A percentile compares a stretch with the other conserved stretches of the same genome.
These are phyloP conservation scores for Aspergillus glaucus DNA, from an alignment of 2,329 filamentous ascomycete genomes.

Conservation along the genomic window DNA sequence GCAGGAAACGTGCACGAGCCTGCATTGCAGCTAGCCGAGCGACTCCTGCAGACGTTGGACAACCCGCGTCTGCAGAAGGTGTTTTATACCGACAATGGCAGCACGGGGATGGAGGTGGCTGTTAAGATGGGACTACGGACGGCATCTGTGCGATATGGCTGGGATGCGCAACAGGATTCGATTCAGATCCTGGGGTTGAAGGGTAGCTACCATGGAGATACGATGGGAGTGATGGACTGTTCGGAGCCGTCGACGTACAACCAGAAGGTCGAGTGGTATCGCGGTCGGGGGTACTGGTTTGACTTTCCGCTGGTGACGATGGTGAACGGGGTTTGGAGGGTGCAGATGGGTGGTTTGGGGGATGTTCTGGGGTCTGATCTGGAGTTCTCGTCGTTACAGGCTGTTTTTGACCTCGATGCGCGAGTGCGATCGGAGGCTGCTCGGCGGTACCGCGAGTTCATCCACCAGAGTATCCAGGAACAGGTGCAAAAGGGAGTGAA, in stretches of 20 bases:
- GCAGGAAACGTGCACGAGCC: constrained; percentile 73
- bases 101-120: constrained; percentile 76
- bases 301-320: constrained; percentile 69
- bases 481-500: constrained; percentile 53
- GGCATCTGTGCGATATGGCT: constrained; percentile 59
- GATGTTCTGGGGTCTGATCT: constrained; percentile 37
- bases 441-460: constrained; percentile 54
- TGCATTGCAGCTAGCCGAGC: constrained; percentile 62
- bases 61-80: constrained; percentile 64
- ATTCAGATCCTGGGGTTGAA: constrained; percentile 68
- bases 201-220: constrained; percentile 81
- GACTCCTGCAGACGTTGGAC: constrained; percentile 51
- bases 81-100: constrained; percentile 80
- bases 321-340: constrained; percentile 58
- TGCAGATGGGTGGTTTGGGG: constrained; percentile 51
- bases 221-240: constrained; percentile 81
- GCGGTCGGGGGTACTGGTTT: constrained; percentile 72
- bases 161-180: constrained; percentile 51
- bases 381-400: constrained; percentile 45
- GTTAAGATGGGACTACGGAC: constrained; percentile 79
- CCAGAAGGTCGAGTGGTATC: constrained; percentile 80
- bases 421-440: constrained; percentile 44
- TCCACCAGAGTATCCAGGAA: constrained; percentile 48
- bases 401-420: constrained; percentile 55
- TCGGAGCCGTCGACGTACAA: constrained; percentile 73